These are phyloP conservation scores for Ophioceras dolichostomum DNA, from an alignment of 2,329 filamentous ascomycete genomes.

Conservation along the genomic window DNA sequence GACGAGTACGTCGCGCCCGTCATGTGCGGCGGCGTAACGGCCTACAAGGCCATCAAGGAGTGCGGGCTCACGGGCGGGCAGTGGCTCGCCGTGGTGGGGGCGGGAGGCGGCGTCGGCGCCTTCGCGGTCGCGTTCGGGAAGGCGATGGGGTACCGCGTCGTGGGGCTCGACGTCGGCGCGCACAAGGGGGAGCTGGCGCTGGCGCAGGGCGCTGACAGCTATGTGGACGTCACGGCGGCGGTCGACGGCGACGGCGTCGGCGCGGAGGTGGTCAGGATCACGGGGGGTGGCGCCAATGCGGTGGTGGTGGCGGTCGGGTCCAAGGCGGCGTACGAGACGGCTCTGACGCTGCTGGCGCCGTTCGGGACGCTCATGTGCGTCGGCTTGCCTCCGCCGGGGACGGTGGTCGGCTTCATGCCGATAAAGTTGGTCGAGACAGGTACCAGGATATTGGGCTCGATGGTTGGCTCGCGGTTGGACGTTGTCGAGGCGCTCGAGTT, in stretches of 20 bases:
- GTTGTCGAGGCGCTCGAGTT: constrained; percentile 28
- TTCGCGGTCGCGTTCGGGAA: constrained; percentile 24
- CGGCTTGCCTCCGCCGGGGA: constrained; percentile 18
- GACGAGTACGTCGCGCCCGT: constrained; percentile 26
- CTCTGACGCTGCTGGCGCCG: constrained; percentile 19
- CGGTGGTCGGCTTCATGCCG: constrained; percentile 19
- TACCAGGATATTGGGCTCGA: constrained; percentile 19
- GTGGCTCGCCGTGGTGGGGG: constrained; percentile 24
- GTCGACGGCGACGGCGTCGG: constrained; percentile 7
- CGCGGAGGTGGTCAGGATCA: constrained; percentile 13
- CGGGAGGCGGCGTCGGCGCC: constrained; percentile 25
- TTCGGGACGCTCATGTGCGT: constrained; percentile 28
- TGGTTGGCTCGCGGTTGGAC: constrained; percentile 23
- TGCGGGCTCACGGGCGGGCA: constrained; percentile 18
- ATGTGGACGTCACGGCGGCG: constrained; percentile 18
- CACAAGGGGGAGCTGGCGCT: constrained; percentile 16
- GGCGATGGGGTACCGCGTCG: constrained; percentile 27
- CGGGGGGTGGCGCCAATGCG: constrained; percentile 13
- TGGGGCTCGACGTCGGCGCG: constrained; percentile 23
- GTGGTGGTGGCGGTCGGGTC: constrained; percentile 19
- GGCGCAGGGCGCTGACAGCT: constrained; percentile 21
- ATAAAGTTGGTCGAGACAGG: constrained; percentile 20
- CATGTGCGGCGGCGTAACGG: constrained; percentile 29
- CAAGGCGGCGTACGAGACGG: constrained; percentile 19
- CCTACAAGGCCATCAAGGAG: constrained; percentile 26